Conservation (phyloP, 164 flowering plant species). For the Liquidambar formosana region DNA sequence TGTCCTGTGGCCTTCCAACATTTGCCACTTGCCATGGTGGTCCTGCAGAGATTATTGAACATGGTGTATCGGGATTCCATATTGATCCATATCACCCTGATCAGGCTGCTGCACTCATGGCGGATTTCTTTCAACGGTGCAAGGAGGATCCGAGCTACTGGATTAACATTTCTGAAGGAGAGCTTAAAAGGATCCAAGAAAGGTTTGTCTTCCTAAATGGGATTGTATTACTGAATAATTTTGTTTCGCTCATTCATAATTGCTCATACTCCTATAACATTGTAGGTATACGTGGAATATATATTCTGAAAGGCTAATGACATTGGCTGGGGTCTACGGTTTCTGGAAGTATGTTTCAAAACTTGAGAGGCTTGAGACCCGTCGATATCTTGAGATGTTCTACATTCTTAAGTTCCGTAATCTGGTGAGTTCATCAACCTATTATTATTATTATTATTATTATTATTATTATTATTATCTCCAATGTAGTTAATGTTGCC, state of each 20-base stretch:
- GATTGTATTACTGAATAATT: not conserved
- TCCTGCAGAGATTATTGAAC: conserved; percentile 92
- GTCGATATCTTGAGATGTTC: conserved; percentile 97
- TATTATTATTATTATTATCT: not conserved
- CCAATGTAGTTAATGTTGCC: not conserved
- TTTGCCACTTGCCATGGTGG: conserved; percentile 98
- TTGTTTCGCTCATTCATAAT: not conserved
- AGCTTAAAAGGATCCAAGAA: conserved; percentile 67
- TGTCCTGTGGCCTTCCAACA: conserved; percentile 98
- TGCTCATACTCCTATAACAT: conserved; percentile 3
- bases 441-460: not conserved
- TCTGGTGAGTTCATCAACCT: conserved; percentile 55
- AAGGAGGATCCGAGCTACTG: conserved; percentile 70
- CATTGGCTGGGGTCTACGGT: conserved; percentile 93
- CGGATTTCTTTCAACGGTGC: conserved; percentile 60
- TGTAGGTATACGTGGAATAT: conserved; percentile 95
- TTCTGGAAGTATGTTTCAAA: conserved; percentile 98
- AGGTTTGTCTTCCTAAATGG: conserved; percentile 42
- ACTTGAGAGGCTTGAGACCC: conserved; percentile 92
- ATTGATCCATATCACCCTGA: conserved; percentile 95
- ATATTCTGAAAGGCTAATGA: conserved; percentile 90
- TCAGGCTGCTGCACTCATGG: conserved; percentile 55
- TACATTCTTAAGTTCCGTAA: conserved; percentile 87
- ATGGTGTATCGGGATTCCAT: conserved; percentile 89
- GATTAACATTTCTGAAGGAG: conserved; percentile 64